phyloP scores from a whole-genome alignment of 345 rosid species.

The Pistacia vera region DNA sequence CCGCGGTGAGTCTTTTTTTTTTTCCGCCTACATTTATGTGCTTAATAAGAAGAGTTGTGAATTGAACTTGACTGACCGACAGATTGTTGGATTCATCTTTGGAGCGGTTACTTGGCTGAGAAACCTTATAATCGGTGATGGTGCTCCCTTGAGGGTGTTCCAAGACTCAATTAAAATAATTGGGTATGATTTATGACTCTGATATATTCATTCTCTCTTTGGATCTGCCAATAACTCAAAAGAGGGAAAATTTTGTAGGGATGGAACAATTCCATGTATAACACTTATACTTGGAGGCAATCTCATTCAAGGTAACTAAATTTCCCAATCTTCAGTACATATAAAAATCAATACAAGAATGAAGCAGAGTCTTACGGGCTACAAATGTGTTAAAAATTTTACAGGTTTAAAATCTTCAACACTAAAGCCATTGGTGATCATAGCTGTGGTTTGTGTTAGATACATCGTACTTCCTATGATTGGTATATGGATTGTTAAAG shows the following conservation, averaged over 20 bases:
- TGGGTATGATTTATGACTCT: constrained; percentile 46
- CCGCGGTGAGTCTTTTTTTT: constrained; percentile 60
- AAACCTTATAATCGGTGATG: constrained; percentile 70
- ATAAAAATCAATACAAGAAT: background rate
- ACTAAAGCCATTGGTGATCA: constrained; percentile 48
- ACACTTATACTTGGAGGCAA: constrained; percentile 93
- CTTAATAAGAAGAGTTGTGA: background rate
- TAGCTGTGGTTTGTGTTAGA: constrained; percentile 68
- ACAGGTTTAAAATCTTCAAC: constrained; percentile 72
- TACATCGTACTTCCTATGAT: constrained; percentile 58
- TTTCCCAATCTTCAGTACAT: background rate
- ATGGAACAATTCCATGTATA: constrained; percentile 89
- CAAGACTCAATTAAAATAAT: constrained; percentile 79
- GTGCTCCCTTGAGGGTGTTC: constrained; percentile 73
- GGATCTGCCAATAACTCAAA: background rate
- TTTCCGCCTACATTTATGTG: background rate
- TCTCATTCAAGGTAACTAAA: constrained; percentile 73
- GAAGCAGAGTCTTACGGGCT: background rate
- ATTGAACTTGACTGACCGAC: constrained; percentile 4
- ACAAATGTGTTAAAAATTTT: background rate
- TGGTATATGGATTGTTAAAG: constrained; percentile 69
- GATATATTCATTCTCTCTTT: too few species aligned
- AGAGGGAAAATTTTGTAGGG: constrained; percentile 42
- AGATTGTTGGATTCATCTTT: constrained; percentile 79
- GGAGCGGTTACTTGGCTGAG: constrained; percentile 74